Conservation (phyloP, 1,139 yeast genomes). For the Groenewaldozyma sp. region DNA sequence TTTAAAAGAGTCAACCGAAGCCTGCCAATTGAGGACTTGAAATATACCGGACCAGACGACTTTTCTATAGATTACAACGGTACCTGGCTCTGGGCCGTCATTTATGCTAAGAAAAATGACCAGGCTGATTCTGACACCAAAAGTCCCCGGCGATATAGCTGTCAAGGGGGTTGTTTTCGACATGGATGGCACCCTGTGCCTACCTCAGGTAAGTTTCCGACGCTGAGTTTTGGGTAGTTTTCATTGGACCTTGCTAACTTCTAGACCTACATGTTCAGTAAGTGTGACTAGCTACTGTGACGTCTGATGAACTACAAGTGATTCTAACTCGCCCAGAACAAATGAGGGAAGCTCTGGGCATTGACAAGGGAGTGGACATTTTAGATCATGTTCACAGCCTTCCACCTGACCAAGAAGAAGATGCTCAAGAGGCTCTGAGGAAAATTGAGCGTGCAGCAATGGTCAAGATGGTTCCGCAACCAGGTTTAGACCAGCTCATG, state of each 20-base stretch:
- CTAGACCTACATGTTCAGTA: slow-evolving; percentile 52
- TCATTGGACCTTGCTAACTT: too few relatives aligned
- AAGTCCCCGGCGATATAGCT: slow-evolving; percentile 26
- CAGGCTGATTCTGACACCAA: slow-evolving; percentile 29
- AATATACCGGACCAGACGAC: too few relatives aligned
- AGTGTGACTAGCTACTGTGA: slow-evolving; percentile 10
- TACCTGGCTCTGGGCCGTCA: too few relatives aligned
- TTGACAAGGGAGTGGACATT: slow-evolving; percentile 42
- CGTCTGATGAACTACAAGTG: background rate
- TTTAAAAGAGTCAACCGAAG: too few relatives aligned
- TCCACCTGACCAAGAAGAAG: slow-evolving; percentile 32
- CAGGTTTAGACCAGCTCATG: slow-evolving; percentile 31
- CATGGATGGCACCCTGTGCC: slow-evolving; percentile 62
- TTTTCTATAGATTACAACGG: too few relatives aligned
- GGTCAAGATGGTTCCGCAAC: slow-evolving; percentile 49
- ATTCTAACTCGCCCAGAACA: slow-evolving; percentile 28
- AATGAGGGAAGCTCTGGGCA: slow-evolving; percentile 50
- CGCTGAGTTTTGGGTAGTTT: background rate
- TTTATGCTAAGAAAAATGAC: too few relatives aligned
- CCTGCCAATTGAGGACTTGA: too few relatives aligned
- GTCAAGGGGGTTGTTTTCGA: slow-evolving; percentile 51
- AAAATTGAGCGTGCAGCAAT: slow-evolving; percentile 48
- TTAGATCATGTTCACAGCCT: slow-evolving; percentile 39
- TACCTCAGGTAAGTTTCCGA: slow-evolving; percentile 46
- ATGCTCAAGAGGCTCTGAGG: slow-evolving; percentile 40